A percentile compares a stretch with the other conserved stretches of the same genome.
Evolutionary conservation across 805 yeast species (phyloP).

Genomic region (Ogataea thermomethanolica): DNA sequence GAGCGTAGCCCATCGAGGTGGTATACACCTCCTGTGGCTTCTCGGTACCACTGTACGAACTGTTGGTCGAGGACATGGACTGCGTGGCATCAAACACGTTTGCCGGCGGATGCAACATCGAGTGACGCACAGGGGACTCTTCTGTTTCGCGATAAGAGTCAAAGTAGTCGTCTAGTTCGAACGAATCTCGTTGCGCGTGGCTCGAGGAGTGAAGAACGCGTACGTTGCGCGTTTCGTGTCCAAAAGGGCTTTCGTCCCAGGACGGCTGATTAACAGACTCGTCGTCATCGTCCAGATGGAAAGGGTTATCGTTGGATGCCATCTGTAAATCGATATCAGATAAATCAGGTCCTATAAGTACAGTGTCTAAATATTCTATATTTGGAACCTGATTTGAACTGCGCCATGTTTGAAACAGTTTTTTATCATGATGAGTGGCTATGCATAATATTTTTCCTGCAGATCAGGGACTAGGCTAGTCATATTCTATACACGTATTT

Average conservation of each 20-base stretch:
- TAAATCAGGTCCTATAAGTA: background rate
- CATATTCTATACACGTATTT: conserved; percentile 23
- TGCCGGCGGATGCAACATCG: conserved; percentile 7
- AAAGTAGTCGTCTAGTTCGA: conserved; percentile 6
- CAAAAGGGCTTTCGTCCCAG: conserved; percentile 2
- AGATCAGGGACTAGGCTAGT: conserved; percentile 4
- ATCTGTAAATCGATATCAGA: background rate
- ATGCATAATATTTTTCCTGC: background rate
- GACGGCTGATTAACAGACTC: conserved; percentile 8
- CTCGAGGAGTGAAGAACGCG: background rate
- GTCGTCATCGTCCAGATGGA: conserved; percentile 12
- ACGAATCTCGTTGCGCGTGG: conserved; percentile 1
- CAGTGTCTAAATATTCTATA: conserved; percentile 5
- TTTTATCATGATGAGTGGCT: conserved; percentile 1
- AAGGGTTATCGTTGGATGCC: conserved; percentile 11
- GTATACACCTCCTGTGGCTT: conserved; percentile 2
- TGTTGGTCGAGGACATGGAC: conserved; percentile 6
- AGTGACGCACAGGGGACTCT: conserved; percentile 1
- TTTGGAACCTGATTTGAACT: conserved; percentile 4
- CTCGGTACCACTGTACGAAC: conserved; percentile 5
- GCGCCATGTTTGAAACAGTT: conserved; percentile 8
- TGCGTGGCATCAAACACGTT: conserved; percentile 7
- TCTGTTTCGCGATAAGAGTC: conserved; percentile 4
- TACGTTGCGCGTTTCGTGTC: background rate
- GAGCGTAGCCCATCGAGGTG: background rate